phyloP scores from a whole-genome alignment of 768 basidiomycete species.

The Russula sp. region DNA sequence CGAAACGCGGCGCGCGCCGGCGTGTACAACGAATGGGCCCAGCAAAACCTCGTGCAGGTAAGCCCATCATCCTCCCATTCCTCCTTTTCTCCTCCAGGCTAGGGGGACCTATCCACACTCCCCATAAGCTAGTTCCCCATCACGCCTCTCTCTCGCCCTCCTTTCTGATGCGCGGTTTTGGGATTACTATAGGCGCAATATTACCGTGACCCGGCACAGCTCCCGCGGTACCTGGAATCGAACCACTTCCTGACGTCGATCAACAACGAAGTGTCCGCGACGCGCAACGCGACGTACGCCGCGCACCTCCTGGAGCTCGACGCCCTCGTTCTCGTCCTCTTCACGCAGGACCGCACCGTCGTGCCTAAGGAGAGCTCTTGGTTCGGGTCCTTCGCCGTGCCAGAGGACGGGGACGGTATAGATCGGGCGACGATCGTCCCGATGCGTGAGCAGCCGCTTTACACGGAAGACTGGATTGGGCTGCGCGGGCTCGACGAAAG shows the following conservation, averaged over 20 bases:
- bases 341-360: slow-evolving; percentile 67
- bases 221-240: slow-evolving; percentile 50
- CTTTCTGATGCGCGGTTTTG: neutral
- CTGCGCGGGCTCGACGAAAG: slow-evolving; percentile 62
- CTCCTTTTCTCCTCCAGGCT: neutral
- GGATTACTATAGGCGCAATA: slow-evolving; percentile 64
- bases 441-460: slow-evolving; percentile 68
- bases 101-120: too few relatives aligned
- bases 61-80: neutral
- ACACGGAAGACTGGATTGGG: slow-evolving; percentile 79
- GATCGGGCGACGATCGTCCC: slow-evolving; percentile 36
- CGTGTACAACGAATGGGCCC: slow-evolving; percentile 72
- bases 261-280: slow-evolving; percentile 65
- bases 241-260: slow-evolving; percentile 68
- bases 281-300: slow-evolving; percentile 55
- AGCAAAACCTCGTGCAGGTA: slow-evolving; percentile 66
- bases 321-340: slow-evolving; percentile 67
- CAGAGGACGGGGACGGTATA: slow-evolving; percentile 30
- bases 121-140: neutral
- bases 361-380: slow-evolving; percentile 81
- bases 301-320: slow-evolving; percentile 54
- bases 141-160: neutral
- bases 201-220: slow-evolving; percentile 64
- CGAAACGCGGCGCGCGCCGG: slow-evolving; percentile 54
- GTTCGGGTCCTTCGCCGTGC: slow-evolving; percentile 67